Percentiles rank a stretch among this genome's conserved stretches.
Conservation (phyloP, 1,284 basidiomycete species). For the Irpex rosettiformis region DNA sequence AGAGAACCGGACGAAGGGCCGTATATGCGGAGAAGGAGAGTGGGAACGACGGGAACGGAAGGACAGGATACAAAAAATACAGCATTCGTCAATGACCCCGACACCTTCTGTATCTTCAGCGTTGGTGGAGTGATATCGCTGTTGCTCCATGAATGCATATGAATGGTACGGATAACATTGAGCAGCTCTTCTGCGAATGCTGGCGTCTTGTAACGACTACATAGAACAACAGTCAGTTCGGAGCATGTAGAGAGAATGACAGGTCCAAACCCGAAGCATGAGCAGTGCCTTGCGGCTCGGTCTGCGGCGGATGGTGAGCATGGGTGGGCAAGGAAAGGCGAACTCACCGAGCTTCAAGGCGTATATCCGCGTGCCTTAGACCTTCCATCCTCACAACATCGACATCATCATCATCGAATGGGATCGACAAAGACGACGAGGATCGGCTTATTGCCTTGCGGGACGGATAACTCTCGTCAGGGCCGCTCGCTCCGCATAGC, state of each 20-base stretch:
- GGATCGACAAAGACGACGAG: conserved; percentile 39
- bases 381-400: conserved; percentile 57
- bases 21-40: conserved; percentile 85
- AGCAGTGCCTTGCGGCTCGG: conserved; percentile 11
- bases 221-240: conserved; percentile 10
- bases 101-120: conserved; percentile 75
- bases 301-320: conserved; percentile 23
- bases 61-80: conserved; percentile 88
- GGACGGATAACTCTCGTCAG: conserved; percentile 17
- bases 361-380: conserved; percentile 56
- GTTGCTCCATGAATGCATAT: conserved; percentile 56
- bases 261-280: conserved; percentile 10
- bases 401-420: conserved; percentile 37
- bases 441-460: conserved; percentile 26
- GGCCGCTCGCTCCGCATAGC: conserved; percentile 16
- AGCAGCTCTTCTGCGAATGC: conserved; percentile 59
- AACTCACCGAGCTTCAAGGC: conserved; percentile 73
- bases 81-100: conserved; percentile 89
- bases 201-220: conserved; percentile 64
- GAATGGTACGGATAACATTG: conserved; percentile 49
- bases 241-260: not conserved
- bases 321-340: conserved; percentile 9
- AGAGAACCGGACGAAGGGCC: conserved; percentile 82
- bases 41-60: conserved; percentile 48
- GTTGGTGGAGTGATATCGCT: conserved; percentile 42